Evolutionary conservation across 768 basidiomycete genomes (phyloP), one percentile per base, ranked within the genome.

Genomic region (Leucogyrophana mollusca): DNA sequence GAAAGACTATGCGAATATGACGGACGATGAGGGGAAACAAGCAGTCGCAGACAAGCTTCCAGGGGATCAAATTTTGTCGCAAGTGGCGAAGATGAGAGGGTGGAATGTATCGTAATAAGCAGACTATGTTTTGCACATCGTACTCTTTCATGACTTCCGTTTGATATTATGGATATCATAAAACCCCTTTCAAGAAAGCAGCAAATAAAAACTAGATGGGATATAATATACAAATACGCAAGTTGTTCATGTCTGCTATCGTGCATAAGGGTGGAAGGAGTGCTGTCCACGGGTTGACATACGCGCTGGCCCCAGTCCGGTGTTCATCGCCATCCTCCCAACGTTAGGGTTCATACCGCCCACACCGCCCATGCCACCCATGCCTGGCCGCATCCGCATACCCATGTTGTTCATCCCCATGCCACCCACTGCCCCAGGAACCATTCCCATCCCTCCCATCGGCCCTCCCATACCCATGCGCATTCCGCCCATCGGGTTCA

Each of bases 1-100:
- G 95, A 82, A 78, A 62, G 78, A 79, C 40, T 83, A 73, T 43
- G 73, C 76, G n/a, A 81, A 79, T 30, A 65, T 86, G 69, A 79
- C 80, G 35, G 80, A 87, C 23, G 69, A 63, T 2, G 70, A 63
- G 14, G 71, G 73, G 14, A 53, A 49, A 34, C 40, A 39, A 3
- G 34, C 43, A 40, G 47, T 58, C 35, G 46, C 50, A 13, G 46
- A 38, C 32, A 57, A 67, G 7, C 50, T 51, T 8, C 49, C 49
- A 10, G 35, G 17, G 36, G 65, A 65, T 41, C 54, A 40, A 4
- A 46, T 60, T 7, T 43, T 48, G 8, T 45, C 39, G 1, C 16
- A 47, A 20, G 57, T 67, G 9, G 65, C 63, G 17, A 67, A 40
- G 30, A 67, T 67, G 67, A 64, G 65, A 42, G 65, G 52, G 39